Evolutionary conservation across 2,329 filamentous ascomycete species (phyloP).

Genomic region (Penicillium sp.): DNA sequence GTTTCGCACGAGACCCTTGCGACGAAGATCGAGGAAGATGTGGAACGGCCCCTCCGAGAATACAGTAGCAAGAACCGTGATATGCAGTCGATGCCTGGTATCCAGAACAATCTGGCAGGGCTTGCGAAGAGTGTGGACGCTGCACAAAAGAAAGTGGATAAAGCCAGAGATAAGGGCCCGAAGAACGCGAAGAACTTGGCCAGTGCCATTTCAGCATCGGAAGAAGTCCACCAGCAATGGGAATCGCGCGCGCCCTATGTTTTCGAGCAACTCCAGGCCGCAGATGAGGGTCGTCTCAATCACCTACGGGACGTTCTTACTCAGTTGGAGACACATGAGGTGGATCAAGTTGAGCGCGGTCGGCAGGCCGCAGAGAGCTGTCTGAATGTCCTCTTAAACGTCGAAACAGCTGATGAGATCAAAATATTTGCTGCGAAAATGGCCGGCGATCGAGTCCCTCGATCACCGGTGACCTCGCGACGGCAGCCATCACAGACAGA

Average conservation of each 20-base stretch:
- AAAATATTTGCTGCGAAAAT: conserved; percentile 42
- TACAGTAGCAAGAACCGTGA: conserved; percentile 68
- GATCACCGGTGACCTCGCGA: conserved; percentile 11
- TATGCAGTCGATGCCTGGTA: conserved; percentile 71
- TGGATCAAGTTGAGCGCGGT: conserved; percentile 74
- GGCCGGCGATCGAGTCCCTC: conserved; percentile 11
- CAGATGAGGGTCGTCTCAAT: conserved; percentile 85
- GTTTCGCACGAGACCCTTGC: conserved; percentile 76
- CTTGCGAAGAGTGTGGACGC: conserved; percentile 81
- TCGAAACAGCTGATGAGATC: conserved; percentile 83
- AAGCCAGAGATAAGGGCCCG: conserved; percentile 71
- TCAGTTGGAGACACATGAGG: conserved; percentile 86
- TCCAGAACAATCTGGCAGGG: conserved; percentile 70
- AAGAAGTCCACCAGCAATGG: conserved; percentile 79
- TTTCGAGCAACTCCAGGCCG: conserved; percentile 83
- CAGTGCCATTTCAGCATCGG: conserved; percentile 63
- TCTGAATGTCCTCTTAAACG: conserved; percentile 74
- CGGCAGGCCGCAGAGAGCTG: conserved; percentile 71
- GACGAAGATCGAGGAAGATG: conserved; percentile 76
- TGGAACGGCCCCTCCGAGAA: conserved; percentile 73
- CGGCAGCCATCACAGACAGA: conserved; percentile 17
- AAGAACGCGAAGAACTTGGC: conserved; percentile 69
- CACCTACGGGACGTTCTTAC: conserved; percentile 86
- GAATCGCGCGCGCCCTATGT: conserved; percentile 90
- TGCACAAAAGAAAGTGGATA: conserved; percentile 79